Percentiles rank a stretch among this genome's conserved stretches.
These are phyloP conservation scores for Tolypocladium album DNA, from an alignment of 2,329 filamentous ascomycete species.

Conservation along the genomic window DNA sequence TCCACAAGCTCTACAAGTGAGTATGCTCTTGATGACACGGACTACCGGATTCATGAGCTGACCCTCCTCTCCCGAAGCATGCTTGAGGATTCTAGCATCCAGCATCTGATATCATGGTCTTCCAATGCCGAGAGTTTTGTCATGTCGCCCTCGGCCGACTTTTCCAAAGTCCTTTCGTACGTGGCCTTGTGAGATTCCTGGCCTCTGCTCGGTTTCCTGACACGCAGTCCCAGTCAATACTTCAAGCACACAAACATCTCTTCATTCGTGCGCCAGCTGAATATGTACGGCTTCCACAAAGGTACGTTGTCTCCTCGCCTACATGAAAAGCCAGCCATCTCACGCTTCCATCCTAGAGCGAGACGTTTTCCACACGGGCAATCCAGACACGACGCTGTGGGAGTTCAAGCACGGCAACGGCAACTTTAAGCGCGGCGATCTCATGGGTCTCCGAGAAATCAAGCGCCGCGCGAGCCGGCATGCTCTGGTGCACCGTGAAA, in stretches of 20 bases:
- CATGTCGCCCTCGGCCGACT: conserved; percentile 95
- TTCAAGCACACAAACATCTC: conserved; percentile 99
- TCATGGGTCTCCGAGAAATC: conserved; percentile 86
- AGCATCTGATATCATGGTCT: conserved; percentile 96
- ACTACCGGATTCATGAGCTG: background rate
- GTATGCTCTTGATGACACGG: conserved; percentile 14
- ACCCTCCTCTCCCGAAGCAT: conserved; percentile 51
- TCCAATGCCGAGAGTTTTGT: conserved; percentile 92
- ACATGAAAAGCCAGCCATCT: background rate
- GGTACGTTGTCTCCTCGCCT: conserved; percentile 38
- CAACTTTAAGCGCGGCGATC: conserved; percentile 90
- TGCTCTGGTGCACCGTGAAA: conserved; percentile 86
- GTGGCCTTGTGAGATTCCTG: conserved; percentile 23
- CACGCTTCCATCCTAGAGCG: conserved; percentile 52
- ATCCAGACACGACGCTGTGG: conserved; percentile 89
- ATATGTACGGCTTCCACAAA: conserved; percentile 99
- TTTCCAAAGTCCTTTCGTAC: conserved; percentile 95
- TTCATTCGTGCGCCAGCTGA: conserved; percentile 92
- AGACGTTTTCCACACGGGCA: conserved; percentile 94
- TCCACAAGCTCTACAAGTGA: conserved; percentile 98
- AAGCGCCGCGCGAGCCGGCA: conserved; percentile 90
- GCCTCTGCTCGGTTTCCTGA: background rate
- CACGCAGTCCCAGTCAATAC: conserved; percentile 61
- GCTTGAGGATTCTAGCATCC: conserved; percentile 87
- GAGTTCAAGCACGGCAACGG: conserved; percentile 98